Conservation (phyloP, 2,329 filamentous ascomycete genomes). For the Sarocladium brachiariae region DNA sequence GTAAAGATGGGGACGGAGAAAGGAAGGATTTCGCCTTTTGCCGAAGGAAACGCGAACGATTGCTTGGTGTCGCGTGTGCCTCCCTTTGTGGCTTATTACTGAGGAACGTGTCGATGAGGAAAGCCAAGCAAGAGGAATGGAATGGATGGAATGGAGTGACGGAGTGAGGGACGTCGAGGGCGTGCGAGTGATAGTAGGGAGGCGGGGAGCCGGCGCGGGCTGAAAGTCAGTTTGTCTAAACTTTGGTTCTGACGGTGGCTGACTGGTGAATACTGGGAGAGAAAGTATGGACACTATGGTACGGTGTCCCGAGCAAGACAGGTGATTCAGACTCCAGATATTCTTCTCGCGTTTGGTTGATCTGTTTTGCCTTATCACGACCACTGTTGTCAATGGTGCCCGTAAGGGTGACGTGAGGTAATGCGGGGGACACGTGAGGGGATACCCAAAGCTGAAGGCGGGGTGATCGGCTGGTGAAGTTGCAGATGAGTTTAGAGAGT, state of each 20-base stretch:
- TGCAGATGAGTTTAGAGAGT: too few relatives aligned
- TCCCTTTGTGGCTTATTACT: too few relatives aligned
- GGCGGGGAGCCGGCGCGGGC: slow-evolving; percentile 1
- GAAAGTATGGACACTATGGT: too few relatives aligned
- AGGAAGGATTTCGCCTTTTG: too few relatives aligned
- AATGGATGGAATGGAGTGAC: background rate
- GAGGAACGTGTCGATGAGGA: too few relatives aligned
- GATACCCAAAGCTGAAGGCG: slow-evolving; percentile 6
- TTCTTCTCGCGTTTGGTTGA: background rate
- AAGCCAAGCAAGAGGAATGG: background rate
- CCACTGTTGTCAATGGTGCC: background rate
- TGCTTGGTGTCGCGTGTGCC: too few relatives aligned
- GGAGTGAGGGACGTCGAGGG: too few relatives aligned
- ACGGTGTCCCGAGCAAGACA: too few relatives aligned
- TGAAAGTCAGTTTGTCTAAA: slow-evolving; percentile 4
- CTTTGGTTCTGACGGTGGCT: background rate
- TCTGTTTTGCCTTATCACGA: background rate
- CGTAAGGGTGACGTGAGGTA: background rate
- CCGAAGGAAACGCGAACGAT: background rate
- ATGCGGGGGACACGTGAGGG: slow-evolving; percentile 8
- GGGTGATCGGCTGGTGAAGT: background rate
- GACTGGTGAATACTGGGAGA: too few relatives aligned
- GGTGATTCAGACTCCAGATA: background rate
- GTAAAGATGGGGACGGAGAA: too few relatives aligned
- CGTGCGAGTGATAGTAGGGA: background rate